Base-by-base conservation (phyloP, 2,329 filamentous ascomycete species). In the Calonectria pteridis region DNA sequence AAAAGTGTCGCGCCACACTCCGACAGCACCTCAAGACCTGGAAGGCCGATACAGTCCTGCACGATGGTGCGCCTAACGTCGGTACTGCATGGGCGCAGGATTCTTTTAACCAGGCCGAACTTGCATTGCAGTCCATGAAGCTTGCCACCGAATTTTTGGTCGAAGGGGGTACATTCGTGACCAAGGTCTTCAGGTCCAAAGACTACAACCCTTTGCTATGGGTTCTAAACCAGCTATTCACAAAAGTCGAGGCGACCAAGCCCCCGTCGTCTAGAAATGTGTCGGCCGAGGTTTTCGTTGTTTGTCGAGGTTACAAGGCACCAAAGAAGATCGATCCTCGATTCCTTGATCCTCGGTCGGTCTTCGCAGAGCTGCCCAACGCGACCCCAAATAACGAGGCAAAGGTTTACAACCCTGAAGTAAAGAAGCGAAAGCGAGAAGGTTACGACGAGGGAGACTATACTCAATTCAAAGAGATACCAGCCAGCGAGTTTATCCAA, bases 1-100 rank as follows among this genome's bases (percentile, higher is more conserved):
- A 98, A 77, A 98, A 98, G 85, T 98, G 96, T 84, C 93, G 97
- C 77, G 93, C 95, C 9, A 98, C 95, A 1, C 94, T 99, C 75
- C 90, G 95, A 81, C 91, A 93, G 73, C 96, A 99, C 82, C 87
- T 99, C 63, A 98, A 98, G 87, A 96, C 95, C 14, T 96, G 95
- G 94, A 98, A 98, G 84, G 96, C 95, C 26, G 97, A 99, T 83
- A 95, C 94, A 0, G 97, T 99, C 6, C 89, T 99, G 49, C 97
- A 99, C 86, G 97, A 99, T 84, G 97, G 97, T 85, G 97, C 97
- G 1, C 97, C 97, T 59, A 99, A 99, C 81, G 97, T 99, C 72
- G 97, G 97, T 92, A 96, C 95, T 0, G 96, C 97, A 0, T 99
- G 97, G 97, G 94, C 96, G 53, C 97, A 99, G 86, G 97, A 99